phyloP scores from a whole-genome alignment of 202 grass and related monocot species.

The Hordeum pubiflorum region DNA sequence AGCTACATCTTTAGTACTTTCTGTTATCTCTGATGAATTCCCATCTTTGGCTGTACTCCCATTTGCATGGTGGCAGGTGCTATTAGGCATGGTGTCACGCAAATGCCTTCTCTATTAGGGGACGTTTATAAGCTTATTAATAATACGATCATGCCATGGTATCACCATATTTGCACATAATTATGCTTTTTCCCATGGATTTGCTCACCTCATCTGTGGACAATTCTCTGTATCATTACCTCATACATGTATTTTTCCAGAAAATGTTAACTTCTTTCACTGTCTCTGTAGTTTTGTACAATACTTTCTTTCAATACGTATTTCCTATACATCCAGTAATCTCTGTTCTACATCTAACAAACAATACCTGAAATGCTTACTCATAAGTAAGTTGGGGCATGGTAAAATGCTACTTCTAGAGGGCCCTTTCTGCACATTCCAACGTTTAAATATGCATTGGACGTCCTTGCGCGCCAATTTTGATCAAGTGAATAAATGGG shows the following conservation, averaged over 20 bases:
- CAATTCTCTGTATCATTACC: not conserved
- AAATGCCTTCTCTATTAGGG: not conserved
- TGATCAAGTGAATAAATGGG: not conserved
- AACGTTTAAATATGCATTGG: not conserved
- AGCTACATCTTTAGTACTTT: constrained; percentile 9
- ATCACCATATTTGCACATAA: not conserved
- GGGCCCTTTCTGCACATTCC: constrained; percentile 3
- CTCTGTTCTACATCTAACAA: not conserved
- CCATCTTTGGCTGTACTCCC: not conserved
- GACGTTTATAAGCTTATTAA: not conserved
- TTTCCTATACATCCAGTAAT: not conserved
- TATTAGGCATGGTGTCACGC: not conserved
- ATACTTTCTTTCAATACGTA: not conserved
- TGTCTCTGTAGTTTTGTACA: not conserved
- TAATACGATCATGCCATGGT: not conserved
- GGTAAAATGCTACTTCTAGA: not conserved
- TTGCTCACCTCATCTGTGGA: not conserved
- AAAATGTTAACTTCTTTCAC: not conserved
- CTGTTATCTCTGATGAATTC: not conserved
- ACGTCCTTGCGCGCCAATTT: constrained; percentile 9
- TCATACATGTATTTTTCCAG: not conserved
- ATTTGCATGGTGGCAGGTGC: not conserved
- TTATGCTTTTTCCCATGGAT: not conserved
- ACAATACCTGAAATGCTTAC: not conserved
- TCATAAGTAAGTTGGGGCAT: not conserved